Evolutionary conservation across 768 basidiomycete genomes (phyloP), one percentile per base, ranked within the genome.

Genomic region (Suillus plorans): DNA sequence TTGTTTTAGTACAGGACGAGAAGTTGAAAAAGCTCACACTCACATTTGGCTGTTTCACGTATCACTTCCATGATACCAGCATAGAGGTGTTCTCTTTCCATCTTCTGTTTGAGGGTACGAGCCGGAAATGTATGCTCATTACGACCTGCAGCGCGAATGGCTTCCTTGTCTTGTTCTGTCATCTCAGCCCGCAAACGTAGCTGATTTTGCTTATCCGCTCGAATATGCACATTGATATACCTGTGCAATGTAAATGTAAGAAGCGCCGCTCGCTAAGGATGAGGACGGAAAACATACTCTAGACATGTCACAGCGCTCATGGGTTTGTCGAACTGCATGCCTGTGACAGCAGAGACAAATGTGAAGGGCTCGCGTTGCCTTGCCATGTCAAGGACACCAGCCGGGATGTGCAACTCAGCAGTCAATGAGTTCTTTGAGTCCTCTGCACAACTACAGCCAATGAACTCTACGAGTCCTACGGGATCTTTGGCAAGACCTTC

Each of bases 161-260:
- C 63, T 10, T 16, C 55, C 28, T 67, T 70, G 34, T 70, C 69
- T 37, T 45, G n/a, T 6, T 65, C 66, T 22, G 66, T 70, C 47
- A 70, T 70, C 41, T 70, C 69, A 13, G 58, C 41, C 4, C 64
- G 66, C 7, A 67, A 44, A 41, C 56, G 63, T 39, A 69, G 12
- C 39, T 70, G 34, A 12, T 70, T 70, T 55, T 70, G 6, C 44
- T 70, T 70, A 31, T 70, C 69, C 1, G 62, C 47, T 16, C 66
- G 64, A 28, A 70, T 52, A 20, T 70, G 69, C 5, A 25, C n/a
- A 18, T 70, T 64, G 31, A 67, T 64, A 25, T 37, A 62, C 60
- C 69, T 70, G 10, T 37, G 28, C 39, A 25, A 28, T 1, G 4
- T 20, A 20, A 1, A 34, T 34, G 12, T 56, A n/a, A 55, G 34